Evolutionary conservation across 441 rosid genomes (phyloP), one percentile per base, ranked within the genome.

Genomic region (Pelargonium myrrhifolium): DNA sequence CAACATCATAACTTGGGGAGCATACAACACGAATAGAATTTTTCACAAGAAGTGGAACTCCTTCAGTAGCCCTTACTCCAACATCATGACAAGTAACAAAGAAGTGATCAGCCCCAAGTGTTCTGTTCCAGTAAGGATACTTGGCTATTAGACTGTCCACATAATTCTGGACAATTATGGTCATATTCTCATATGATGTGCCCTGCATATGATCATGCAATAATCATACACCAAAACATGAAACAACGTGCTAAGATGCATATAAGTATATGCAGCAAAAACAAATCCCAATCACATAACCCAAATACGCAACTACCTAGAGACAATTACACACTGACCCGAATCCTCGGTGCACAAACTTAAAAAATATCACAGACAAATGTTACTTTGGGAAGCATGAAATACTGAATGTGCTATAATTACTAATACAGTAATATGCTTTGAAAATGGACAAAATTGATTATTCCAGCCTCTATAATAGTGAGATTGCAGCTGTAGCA

Each of bases 31-130:
- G 81, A 77, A 91, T 91, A 0, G 97, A 86, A 75, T 93, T 93
- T 84, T 93, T 93, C 49, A 91, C 78, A 9, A 93, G 85, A 69
- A 85, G 78, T 0, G 92, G 84, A 73, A 87, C 83, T 15, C 92
- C 93, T 58, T 93, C 97, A 26, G 93, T 90, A 2, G 99, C 96
- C 80, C 97, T 87, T 59, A 93, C 97, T 53, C 97, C 99, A 62
- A 91, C 97, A 78, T 93, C 99, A 66, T 93, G 97, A 75, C 97
- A 93, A 1, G 99, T 93, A 28, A 89, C 96, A 64, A 93, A 93
- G 81, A 93, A 93, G 76, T 93, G 99, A 87, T 93, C 99, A 3
- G 95, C 93, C 59, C 99, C 99, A 12, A 93, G 77, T 0, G 99
- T 93, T 77, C 97, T 83, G 67, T 93, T 93, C 99, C 96, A 93